Percentiles rank a stretch among this genome's conserved stretches.
Evolutionary conservation across 768 basidiomycete species (phyloP).

Genomic region (Coprinopsis cinerea): DNA sequence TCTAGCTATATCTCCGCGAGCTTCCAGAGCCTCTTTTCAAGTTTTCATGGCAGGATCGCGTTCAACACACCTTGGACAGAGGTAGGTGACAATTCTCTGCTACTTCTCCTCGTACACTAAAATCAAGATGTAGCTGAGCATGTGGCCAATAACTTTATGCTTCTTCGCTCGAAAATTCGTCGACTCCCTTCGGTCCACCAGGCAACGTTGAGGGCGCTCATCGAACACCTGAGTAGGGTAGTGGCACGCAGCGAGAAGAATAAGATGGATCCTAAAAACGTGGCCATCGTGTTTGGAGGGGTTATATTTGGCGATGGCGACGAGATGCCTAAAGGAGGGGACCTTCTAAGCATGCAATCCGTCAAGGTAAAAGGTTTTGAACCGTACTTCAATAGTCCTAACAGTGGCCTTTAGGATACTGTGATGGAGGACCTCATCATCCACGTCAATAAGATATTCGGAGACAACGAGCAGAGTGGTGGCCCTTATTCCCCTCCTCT

Average conservation of each 20-base stretch:
- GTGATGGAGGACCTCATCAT: constrained; percentile 85
- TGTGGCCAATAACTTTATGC: constrained; percentile 58
- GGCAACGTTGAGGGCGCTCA: constrained; percentile 69
- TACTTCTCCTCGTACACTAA: constrained; percentile 1
- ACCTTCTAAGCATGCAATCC: constrained; percentile 69
- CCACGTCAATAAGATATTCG: constrained; percentile 62
- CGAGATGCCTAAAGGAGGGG: constrained; percentile 72
- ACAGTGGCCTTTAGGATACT: constrained; percentile 29
- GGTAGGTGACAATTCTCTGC: constrained; percentile 45
- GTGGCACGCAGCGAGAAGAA: constrained; percentile 63
- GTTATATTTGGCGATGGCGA: constrained; percentile 94
- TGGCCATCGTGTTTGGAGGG: constrained; percentile 85
- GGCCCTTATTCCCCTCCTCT: constrained; percentile 56
- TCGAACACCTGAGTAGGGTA: constrained; percentile 80
- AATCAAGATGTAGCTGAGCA: constrained; percentile 53
- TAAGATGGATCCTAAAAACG: constrained; percentile 92
- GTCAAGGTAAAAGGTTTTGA: constrained; percentile 49
- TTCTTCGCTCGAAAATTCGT: constrained; percentile 84
- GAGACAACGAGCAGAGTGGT: constrained; percentile 34
- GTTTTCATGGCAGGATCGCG: constrained; percentile 72
- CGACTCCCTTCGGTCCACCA: constrained; percentile 80
- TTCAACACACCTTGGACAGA: constrained; percentile 73
- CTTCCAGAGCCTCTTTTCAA: constrained; percentile 87
- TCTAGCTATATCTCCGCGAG: constrained; percentile 73
- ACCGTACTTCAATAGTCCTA: background rate